phyloP scores from a whole-genome alignment of 1,284 basidiomycete species.

The Paramarasmius palmivorus region DNA sequence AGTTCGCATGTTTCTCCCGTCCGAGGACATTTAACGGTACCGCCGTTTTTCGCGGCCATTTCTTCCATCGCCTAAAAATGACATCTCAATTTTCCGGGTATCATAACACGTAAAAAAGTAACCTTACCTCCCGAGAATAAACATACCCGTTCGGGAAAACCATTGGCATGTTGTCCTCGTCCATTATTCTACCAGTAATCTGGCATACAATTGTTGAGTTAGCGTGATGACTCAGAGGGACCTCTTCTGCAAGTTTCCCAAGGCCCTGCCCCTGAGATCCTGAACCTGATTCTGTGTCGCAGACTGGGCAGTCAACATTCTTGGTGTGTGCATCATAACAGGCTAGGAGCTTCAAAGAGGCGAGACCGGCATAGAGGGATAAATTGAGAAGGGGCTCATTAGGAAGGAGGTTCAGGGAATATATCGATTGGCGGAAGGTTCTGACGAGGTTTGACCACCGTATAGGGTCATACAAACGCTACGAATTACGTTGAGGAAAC shows the following conservation, averaged over 20 bases:
- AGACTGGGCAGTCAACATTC: slow-evolving; percentile 92
- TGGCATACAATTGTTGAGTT: slow-evolving; percentile 95
- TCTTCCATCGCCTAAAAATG: slow-evolving; percentile 73
- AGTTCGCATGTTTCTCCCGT: slow-evolving; percentile 70
- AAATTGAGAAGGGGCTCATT: slow-evolving; percentile 85
- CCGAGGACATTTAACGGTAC: slow-evolving; percentile 79
- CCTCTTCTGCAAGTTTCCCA: slow-evolving; percentile 78
- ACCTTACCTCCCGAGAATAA: slow-evolving; percentile 84
- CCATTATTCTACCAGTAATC: slow-evolving; percentile 91
- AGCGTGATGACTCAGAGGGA: slow-evolving; percentile 91
- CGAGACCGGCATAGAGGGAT: slow-evolving; percentile 85
- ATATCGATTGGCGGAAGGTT: slow-evolving; percentile 83
- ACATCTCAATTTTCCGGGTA: not conserved
- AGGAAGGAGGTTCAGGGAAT: slow-evolving; percentile 83
- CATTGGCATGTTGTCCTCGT: slow-evolving; percentile 89
- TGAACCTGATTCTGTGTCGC: slow-evolving; percentile 55
- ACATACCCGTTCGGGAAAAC: slow-evolving; percentile 92
- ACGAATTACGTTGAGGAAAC: slow-evolving; percentile 6
- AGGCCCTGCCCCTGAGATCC: slow-evolving; percentile 51
- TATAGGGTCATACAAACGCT: slow-evolving; percentile 80
- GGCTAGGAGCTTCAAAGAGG: slow-evolving; percentile 82
- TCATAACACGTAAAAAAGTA: slow-evolving; percentile 1
- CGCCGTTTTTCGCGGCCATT: slow-evolving; percentile 78
- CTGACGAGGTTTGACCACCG: slow-evolving; percentile 77
- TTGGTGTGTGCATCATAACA: slow-evolving; percentile 64